Base-by-base conservation (phyloP, 2,329 filamentous ascomycete genomes). In the Apiospora aurea region DNA sequence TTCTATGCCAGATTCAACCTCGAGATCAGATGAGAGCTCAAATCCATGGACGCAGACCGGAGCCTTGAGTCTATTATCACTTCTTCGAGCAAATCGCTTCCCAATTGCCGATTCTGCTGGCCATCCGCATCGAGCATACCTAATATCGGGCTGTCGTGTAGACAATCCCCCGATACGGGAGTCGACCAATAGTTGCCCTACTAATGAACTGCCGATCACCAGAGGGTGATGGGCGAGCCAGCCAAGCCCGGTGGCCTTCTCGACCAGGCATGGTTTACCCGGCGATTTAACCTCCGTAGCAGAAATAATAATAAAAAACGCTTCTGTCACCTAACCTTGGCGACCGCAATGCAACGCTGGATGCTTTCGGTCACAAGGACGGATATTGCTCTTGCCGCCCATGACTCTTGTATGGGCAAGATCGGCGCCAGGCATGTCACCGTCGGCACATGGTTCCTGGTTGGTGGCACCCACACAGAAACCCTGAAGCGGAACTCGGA, bases 191-290 rank as follows among this genome's bases (percentile, higher is more conserved):
- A 68, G 21, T 14, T 46, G 66, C 26, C 41, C 13, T 68, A 68
- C 41, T 68, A 68, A 41, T 11, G 57, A 64, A 64, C 57, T 68
- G 41, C 66, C 66, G 66, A 68, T 18, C 44, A 14, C 66, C 43
- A 68, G 14, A 47, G n/a, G 7, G n/a, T 47, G 41, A 46, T 47
- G 11, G 26, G 26, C 66, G 41, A 47, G 34, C 41, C 24, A 44
- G 66, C 44, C 44, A 47, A 68, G 41, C 41, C 66, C 21, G 66
- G 26, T 29, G 2, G n/a, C 13, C 41, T 13, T 44, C n/a, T 44
- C 64, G 43, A 16, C 7, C 64, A 46, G 7, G 1, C n/a, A 47
- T 29, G 66, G n/a, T 68, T 68, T 68, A 68, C 41, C 66, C 66
- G 66, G 66, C 43, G 26, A 34, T 68, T 68, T 47, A 68, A 11